A percentile compares a stretch with the other conserved stretches of the same genome.
These are phyloP conservation scores for Amanita subjunquillea DNA, from an alignment of 768 basidiomycete genomes.

Conservation along the genomic window DNA sequence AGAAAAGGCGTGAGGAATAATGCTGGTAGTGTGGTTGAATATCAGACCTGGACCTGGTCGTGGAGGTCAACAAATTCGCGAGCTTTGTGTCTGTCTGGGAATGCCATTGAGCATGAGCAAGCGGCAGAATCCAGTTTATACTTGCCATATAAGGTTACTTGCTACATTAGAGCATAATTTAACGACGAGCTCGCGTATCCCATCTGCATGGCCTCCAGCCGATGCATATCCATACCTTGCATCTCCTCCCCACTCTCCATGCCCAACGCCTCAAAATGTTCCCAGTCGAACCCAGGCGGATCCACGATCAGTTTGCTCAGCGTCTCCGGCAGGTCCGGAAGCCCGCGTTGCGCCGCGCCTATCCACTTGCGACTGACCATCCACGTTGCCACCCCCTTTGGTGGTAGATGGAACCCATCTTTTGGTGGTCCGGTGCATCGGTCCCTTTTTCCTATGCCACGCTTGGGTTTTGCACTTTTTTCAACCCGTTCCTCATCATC, in stretches of 20 bases:
- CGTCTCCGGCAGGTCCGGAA: constrained; percentile 35
- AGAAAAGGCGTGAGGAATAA: neutral
- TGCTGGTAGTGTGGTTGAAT: neutral
- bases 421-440: constrained; percentile 46
- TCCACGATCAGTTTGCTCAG: constrained; percentile 37
- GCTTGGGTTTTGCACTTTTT: constrained; percentile 37
- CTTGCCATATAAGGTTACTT: neutral
- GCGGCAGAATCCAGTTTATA: neutral
- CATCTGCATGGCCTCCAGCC: constrained; percentile 10
- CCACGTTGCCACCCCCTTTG: constrained; percentile 56
- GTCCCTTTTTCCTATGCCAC: constrained; percentile 45
- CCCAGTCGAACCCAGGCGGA: constrained; percentile 40
- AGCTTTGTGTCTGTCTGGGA: constrained; percentile 26
- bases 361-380: constrained; percentile 71
- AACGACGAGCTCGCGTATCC: constrained; percentile 19
- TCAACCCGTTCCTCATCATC: constrained; percentile 47
- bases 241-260: constrained; percentile 40
- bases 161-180: constrained; percentile 23
- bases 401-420: constrained; percentile 49
- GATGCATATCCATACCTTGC: constrained; percentile 9
- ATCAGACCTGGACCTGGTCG: constrained; percentile 73
- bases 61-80: constrained; percentile 81
- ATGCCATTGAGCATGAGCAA: neutral
- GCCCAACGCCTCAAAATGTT: constrained; percentile 37
- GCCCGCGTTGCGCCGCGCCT: constrained; percentile 24